Evolutionary conservation across 1,284 basidiomycete species (phyloP).

Genomic region (Thecaphora frezii): DNA sequence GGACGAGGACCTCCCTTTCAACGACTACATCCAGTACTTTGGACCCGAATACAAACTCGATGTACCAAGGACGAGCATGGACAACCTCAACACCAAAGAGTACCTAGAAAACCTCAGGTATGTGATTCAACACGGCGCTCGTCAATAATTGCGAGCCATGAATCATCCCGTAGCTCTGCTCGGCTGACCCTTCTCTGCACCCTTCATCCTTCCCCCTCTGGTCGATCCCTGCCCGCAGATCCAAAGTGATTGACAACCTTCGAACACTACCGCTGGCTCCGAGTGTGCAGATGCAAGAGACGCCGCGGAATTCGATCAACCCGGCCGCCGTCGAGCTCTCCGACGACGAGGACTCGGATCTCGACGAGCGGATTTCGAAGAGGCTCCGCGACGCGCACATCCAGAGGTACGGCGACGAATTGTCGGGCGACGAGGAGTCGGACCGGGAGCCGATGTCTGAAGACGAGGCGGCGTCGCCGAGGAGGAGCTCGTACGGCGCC

Average conservation of each 20-base stretch:
- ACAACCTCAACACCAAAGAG: conserved; percentile 83
- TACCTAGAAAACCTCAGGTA: conserved; percentile 80
- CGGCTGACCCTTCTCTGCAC: too few species aligned
- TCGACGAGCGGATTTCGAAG: conserved; percentile 58
- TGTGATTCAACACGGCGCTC: conserved; percentile 7
- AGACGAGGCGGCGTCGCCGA: not conserved
- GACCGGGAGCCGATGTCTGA: conserved; percentile 3
- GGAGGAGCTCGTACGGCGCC: conserved; percentile 3
- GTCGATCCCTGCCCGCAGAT: conserved; percentile 62
- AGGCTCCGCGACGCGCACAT: conserved; percentile 50
- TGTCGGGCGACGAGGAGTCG: conserved; percentile 47
- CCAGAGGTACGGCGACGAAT: conserved; percentile 47
- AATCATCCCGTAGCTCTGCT: too few species aligned
- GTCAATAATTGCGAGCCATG: too few species aligned
- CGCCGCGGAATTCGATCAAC: conserved; percentile 66
- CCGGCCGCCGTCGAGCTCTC: conserved; percentile 64
- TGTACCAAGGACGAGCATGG: conserved; percentile 88
- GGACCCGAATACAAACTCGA: conserved; percentile 92
- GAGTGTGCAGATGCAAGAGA: conserved; percentile 82
- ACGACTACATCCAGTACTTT: conserved; percentile 96
- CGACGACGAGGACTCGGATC: conserved; percentile 58
- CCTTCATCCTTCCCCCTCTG: too few species aligned
- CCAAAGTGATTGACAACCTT: conserved; percentile 75
- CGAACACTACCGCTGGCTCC: conserved; percentile 78
- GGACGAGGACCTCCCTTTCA: conserved; percentile 79